A percentile compares a stretch with the other conserved stretches of the same genome.
These are phyloP conservation scores for Aspergillus sclerotialis DNA, from an alignment of 2,329 filamentous ascomycete genomes.

Conservation along the genomic window DNA sequence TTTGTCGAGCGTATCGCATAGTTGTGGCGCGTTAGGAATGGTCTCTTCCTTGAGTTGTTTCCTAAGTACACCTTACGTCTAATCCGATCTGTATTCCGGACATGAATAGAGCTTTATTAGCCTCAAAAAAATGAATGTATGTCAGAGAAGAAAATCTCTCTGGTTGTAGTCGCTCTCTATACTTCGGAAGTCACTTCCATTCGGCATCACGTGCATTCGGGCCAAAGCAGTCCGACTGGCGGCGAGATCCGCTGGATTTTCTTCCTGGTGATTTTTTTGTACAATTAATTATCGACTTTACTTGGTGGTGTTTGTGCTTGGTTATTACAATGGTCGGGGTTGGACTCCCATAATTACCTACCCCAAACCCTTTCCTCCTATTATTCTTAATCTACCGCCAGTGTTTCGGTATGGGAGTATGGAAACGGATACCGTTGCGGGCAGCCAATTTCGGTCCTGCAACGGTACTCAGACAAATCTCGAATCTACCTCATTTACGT, in stretches of 20 bases:
- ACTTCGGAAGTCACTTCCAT: too few species aligned
- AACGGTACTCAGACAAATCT: slow-evolving; percentile 18
- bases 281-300: slow-evolving; percentile 6
- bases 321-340: slow-evolving; percentile 4
- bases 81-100: too few species aligned
- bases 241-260: slow-evolving; percentile 17
- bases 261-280: slow-evolving; percentile 10
- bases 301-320: background rate
- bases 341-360: background rate
- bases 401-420: slow-evolving; percentile 26
- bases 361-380: background rate
- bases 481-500: slow-evolving; percentile 10
- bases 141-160: too few species aligned
- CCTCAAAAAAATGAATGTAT: too few species aligned
- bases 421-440: slow-evolving; percentile 26
- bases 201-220: slow-evolving; percentile 17
- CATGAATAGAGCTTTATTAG: too few species aligned
- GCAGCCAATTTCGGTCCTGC: slow-evolving; percentile 21
- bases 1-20: slow-evolving; percentile 15
- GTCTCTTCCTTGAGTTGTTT: slow-evolving; percentile 1
- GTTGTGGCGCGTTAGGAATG: slow-evolving; percentile 15
- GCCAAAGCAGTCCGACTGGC: slow-evolving; percentile 14
- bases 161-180: too few species aligned
- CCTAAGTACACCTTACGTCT: background rate
- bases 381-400: slow-evolving; percentile 1